phyloP scores from a whole-genome alignment of 495 filamentous ascomycete species.

The Hyaloscypha bicolor region DNA sequence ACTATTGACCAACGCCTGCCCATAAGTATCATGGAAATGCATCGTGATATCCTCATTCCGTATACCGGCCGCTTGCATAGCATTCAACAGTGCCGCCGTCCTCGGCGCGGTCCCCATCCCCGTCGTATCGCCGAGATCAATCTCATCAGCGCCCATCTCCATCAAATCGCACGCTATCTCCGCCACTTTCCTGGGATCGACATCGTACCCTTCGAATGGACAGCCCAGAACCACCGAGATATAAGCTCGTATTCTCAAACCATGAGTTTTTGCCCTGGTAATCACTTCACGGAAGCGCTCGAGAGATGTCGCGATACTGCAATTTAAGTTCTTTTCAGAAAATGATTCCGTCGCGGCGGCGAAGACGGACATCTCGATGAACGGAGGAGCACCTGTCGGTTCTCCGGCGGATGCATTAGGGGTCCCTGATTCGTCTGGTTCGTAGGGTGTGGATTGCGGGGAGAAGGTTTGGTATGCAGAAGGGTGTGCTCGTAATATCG shows the following conservation, averaged over 20 bases:
- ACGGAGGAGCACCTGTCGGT: constrained; percentile 42
- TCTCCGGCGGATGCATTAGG: constrained; percentile 25
- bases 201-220: constrained; percentile 88
- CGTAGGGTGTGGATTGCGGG: constrained; percentile 34
- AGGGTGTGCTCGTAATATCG: constrained; percentile 43
- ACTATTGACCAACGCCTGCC: constrained; percentile 89
- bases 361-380: constrained; percentile 85
- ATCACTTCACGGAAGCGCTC: constrained; percentile 77
- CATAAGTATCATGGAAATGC: constrained; percentile 98
- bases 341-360: constrained; percentile 91
- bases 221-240: constrained; percentile 94
- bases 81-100: constrained; percentile 68
- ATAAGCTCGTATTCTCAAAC: constrained; percentile 85
- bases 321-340: constrained; percentile 90
- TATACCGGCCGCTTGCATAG: constrained; percentile 75
- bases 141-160: constrained; percentile 95
- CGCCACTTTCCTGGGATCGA: constrained; percentile 76
- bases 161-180: constrained; percentile 80
- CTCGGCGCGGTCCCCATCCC: constrained; percentile 92
- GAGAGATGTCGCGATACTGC: constrained; percentile 79
- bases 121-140: constrained; percentile 92
- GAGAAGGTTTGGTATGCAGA: constrained; percentile 35
- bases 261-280: constrained; percentile 64
- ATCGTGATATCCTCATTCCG: constrained; percentile 80
- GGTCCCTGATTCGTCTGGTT: constrained; percentile 5